Evolutionary conservation across 225 moss, liverwort and hornwort species (phyloP).

Genomic region (Marchantia polymorpha): DNA sequence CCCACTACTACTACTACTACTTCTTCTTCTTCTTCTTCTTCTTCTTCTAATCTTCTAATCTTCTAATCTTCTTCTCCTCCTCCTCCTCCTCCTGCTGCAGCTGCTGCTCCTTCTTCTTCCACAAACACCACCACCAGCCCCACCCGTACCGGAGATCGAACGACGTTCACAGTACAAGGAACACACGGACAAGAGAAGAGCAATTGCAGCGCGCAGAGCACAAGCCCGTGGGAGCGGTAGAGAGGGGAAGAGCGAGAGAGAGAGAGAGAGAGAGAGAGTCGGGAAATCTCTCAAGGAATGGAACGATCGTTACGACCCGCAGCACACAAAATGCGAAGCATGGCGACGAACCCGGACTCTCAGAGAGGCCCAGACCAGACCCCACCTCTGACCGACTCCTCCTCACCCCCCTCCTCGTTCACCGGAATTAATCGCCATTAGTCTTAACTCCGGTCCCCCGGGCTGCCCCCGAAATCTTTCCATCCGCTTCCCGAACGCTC

Average conservation of each 20-base stretch:
- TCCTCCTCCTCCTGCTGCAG: too few relatives aligned
- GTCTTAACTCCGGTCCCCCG: not conserved
- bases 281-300: constrained; percentile 13
- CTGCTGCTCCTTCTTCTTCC: too few relatives aligned
- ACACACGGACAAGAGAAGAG: not conserved
- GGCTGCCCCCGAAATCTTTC: constrained; percentile 2
- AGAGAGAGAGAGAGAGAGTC: not conserved
- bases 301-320: not conserved
- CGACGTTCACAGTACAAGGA: not conserved
- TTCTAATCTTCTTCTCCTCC: too few relatives aligned
- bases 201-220: constrained; percentile 6
- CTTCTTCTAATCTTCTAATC: too few relatives aligned
- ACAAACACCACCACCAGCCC: not conserved
- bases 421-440: constrained; percentile 6
- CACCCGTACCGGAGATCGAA: constrained; percentile 2
- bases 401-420: not conserved
- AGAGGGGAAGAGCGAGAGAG: not conserved
- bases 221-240: not conserved
- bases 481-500: not conserved
- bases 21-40: too few relatives aligned
- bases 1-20: too few relatives aligned
- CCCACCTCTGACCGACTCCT: not conserved
- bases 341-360: constrained; percentile 8
- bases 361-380: not conserved
- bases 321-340: constrained; percentile 18